Evolutionary conservation across 2,329 filamentous ascomycete species (phyloP).

Genomic region (Penicillium fuscoglaucum): DNA sequence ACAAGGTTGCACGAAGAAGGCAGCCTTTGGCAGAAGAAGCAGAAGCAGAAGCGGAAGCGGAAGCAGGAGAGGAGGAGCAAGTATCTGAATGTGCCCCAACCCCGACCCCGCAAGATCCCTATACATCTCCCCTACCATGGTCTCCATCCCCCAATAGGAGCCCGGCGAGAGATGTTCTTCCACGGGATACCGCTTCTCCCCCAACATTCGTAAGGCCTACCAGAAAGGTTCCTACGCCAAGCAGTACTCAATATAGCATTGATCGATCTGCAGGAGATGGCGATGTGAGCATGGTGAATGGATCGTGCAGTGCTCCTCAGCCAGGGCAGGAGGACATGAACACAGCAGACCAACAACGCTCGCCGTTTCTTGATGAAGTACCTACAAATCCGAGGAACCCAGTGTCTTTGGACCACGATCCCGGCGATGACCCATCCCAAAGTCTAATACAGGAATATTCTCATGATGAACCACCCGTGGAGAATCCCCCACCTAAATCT

Average conservation of each 20-base stretch:
- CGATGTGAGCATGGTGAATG: background rate
- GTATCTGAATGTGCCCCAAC: conserved; percentile 8
- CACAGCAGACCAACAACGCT: background rate
- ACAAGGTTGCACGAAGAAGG: conserved; percentile 26
- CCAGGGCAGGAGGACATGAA: background rate
- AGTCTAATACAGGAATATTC: background rate
- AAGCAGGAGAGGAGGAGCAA: conserved; percentile 2
- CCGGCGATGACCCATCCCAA: background rate
- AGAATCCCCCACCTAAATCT: too few species aligned
- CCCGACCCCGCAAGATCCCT: conserved; percentile 16
- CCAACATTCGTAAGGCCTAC: conserved; percentile 5
- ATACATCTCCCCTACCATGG: conserved; percentile 26
- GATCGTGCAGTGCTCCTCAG: background rate
- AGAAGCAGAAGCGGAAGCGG: background rate
- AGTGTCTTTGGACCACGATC: background rate
- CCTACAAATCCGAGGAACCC: background rate
- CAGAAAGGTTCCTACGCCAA: background rate
- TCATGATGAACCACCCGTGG: background rate
- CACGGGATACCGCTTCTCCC: conserved; percentile 33
- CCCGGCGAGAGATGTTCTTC: conserved; percentile 21
- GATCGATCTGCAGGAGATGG: background rate
- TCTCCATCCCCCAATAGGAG: conserved; percentile 17
- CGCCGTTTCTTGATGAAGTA: background rate
- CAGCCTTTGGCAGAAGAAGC: conserved; percentile 6
- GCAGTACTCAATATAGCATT: background rate